Evolutionary conservation across 1,139 yeast species (phyloP), one percentile per base, ranked within the genome.

Genomic region (Nadsonia starkeyi-henricii): DNA sequence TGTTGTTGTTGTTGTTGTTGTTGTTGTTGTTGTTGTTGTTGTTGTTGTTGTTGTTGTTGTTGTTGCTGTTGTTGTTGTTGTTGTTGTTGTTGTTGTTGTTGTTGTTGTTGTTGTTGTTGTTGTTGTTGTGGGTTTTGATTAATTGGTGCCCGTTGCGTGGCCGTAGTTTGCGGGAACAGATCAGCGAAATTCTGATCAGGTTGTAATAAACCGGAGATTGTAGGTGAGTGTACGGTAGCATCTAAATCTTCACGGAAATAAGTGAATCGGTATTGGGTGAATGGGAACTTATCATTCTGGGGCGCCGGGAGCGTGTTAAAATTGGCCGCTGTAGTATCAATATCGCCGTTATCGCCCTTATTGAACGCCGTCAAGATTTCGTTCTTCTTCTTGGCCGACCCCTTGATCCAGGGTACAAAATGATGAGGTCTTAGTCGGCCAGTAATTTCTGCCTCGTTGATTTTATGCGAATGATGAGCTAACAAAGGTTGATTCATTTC

Each of bases 231-330:
- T 17, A 91, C 78, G 0, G 98, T 91, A 17, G 86, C 78, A 19
- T 82, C 85, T 56, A 91, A 67, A 58, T 88, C 95, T 56, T 89
- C 96, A 55, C 97, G 72, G 64, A 91, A 91, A 61, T 89, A 91
- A 0, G 97, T 86, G 67, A 85, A 91, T 53, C 98, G 48, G 39
- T 52, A 54, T 33, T 55, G 56, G 4, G 39, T 33, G 39, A 33
- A 33, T 9, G 39, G 39, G 17, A 33, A 33, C 47, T 58, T 59
- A 46, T 56, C 60, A n/a, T 52, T 59, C 59, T 48, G 69, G 65
- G 55, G 71, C 20, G 53, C 47, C 37, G 47, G 50, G 13, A 48
- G 47, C 12, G 47, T 48, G 19, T 44, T 46, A 8, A 47, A 20
- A 15, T 33, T 37, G n/a, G 42, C 39, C 5, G 45, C 33, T 5